Conservation (phyloP, 2,329 filamentous ascomycete genomes). For the Colletotrichum lentis region DNA sequence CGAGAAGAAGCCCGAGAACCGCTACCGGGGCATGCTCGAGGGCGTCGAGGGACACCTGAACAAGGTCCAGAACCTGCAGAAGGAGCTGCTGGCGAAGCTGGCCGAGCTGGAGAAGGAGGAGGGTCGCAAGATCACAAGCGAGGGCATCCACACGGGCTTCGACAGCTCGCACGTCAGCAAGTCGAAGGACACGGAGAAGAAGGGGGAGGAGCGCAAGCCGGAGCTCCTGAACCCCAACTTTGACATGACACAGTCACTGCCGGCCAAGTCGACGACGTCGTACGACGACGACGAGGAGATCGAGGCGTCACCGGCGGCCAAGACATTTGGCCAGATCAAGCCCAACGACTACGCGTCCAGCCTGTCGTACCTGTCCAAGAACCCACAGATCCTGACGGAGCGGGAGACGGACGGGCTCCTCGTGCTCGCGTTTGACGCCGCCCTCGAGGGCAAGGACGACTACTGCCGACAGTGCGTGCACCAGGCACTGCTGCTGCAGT, state of each 20-base stretch:
- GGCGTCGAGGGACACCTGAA: slow-evolving; percentile 79
- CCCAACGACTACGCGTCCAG: slow-evolving; percentile 76
- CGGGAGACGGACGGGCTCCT: slow-evolving; percentile 90
- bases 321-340: slow-evolving; percentile 81
- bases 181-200: slow-evolving; percentile 55
- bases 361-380: slow-evolving; percentile 77
- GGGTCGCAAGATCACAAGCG: slow-evolving; percentile 90
- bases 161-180: slow-evolving; percentile 85
- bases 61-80: slow-evolving; percentile 82
- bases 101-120: slow-evolving; percentile 86
- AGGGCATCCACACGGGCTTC: slow-evolving; percentile 87
- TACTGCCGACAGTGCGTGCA: slow-evolving; percentile 88
- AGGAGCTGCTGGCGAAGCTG: slow-evolving; percentile 76
- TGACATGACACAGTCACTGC: slow-evolving; percentile 39
- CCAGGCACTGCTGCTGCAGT: slow-evolving; percentile 90
- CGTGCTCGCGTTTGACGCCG: slow-evolving; percentile 88
- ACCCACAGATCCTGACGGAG: slow-evolving; percentile 83
- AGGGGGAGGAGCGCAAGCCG: slow-evolving; percentile 60
- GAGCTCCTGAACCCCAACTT: slow-evolving; percentile 80
- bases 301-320: slow-evolving; percentile 79
- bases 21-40: slow-evolving; percentile 78
- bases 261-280: slow-evolving; percentile 52
- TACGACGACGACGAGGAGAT: slow-evolving; percentile 75
- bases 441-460: slow-evolving; percentile 79
- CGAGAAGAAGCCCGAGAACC: slow-evolving; percentile 71